Evolutionary conservation across 192 early-diverging fungal genomes (phyloP), one percentile per base, ranked within the genome.

Genomic region (Coemansia sp.): DNA sequence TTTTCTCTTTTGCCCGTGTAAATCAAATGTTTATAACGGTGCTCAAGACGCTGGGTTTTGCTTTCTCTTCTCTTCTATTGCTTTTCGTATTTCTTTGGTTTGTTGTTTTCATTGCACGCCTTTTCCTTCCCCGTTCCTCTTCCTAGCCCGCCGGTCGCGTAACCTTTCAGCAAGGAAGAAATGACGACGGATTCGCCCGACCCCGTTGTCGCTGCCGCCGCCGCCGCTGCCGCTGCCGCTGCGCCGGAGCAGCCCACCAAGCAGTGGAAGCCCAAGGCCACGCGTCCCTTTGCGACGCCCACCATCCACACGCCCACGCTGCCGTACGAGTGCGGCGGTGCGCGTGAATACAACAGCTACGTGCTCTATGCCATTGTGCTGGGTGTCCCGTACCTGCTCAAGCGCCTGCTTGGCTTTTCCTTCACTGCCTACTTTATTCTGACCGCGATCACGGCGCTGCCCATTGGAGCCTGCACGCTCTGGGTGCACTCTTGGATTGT

Each of bases 251-350:
- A 47, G 38, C 37, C 25, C 35, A 8, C 60, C 19, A 10, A 35
- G 37, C n/a, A 32, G 25, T 55, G 53, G 54, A 53, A 48, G 34
- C 49, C 29, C 50, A 57, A 52, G 46, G 29, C 43, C 11, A 26
- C 54, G 19, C 57, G 53, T n/a, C 35, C 54, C 30, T 74, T 74
- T 39, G 58, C 59, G 44, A 57, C 61, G 56, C 64, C 64, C 11
- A 50, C 66, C 34, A 53, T 76, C 52, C 48, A 63, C 41, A 38
- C 55, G 41, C 72, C 72, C 27, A 60, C 53, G 44, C 72, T 76
- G 24, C 83, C 83, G 33, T 87, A 86, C 45, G 92, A 98, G 69
- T 87, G 92, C 59, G 86, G 85, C 17, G 93, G 94, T 33, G 87
- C 83, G 56, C 83, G 83, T 58, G 81, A 82, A 38, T 95, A 88